Percentiles rank a stretch among this genome's conserved stretches.
Conservation (phyloP, 75 land plant genomes). For the Azolla pinnata region DNA sequence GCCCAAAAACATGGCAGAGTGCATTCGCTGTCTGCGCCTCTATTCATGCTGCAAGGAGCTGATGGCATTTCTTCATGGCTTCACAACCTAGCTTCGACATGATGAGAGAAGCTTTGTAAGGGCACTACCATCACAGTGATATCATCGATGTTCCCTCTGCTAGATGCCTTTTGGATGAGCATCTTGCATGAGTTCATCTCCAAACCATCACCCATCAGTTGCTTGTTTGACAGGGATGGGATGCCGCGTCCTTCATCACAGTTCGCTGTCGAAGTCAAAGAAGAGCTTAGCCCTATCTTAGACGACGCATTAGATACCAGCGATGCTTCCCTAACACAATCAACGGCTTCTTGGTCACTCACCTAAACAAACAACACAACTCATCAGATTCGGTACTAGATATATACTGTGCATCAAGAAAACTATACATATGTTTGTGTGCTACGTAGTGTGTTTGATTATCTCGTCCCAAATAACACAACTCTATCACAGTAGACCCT, state of each 20-base stretch:
- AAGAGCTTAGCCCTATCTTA: not conserved
- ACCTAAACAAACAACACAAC: constrained; percentile 26
- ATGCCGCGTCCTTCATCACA: not conserved
- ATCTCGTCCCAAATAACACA: too few species aligned
- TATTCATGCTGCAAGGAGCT: too few species aligned
- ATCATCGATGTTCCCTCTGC: constrained; percentile 1
- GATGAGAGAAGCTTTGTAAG: not conserved
- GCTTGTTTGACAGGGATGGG: not conserved
- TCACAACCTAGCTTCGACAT: too few species aligned
- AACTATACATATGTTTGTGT: not conserved
- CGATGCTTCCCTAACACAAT: constrained; percentile 19
- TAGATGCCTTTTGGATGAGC: not conserved
- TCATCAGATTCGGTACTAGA: not conserved
- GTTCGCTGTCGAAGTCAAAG: not conserved
- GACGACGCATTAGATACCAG: too few species aligned
- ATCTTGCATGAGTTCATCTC: not conserved
- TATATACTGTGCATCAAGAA: not conserved
- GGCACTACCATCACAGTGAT: constrained; percentile 6
- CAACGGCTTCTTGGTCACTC: constrained; percentile 60
- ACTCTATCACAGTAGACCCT: too few species aligned
- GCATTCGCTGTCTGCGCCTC: too few species aligned
- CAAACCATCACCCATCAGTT: not conserved
- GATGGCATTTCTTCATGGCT: too few species aligned
- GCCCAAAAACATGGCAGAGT: too few species aligned
- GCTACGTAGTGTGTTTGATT: too few species aligned